These are phyloP conservation scores for Yamadazyma phyllophila DNA, from an alignment of 805 yeast species.

Conservation along the genomic window DNA sequence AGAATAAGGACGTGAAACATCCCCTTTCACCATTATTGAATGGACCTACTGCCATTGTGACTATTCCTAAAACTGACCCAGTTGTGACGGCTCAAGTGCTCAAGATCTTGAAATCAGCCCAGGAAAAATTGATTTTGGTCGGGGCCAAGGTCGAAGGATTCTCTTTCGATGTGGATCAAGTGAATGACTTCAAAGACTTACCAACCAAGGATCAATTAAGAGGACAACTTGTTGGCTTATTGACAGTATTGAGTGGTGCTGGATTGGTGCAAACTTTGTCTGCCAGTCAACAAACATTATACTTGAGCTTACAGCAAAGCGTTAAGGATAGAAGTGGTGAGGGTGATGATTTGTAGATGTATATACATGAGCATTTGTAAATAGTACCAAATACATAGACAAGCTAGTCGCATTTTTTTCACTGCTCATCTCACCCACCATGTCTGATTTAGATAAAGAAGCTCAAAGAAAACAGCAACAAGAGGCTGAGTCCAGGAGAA, in stretches of 20 bases:
- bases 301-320: conserved; percentile 65
- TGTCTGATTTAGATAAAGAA: conserved; percentile 13
- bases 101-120: conserved; percentile 57
- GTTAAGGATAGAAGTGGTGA: conserved; percentile 7
- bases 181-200: conserved; percentile 66
- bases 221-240: conserved; percentile 76
- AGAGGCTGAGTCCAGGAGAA: conserved; percentile 42
- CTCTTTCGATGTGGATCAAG: conserved; percentile 48
- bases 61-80: conserved; percentile 73
- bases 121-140: conserved; percentile 73
- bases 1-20: conserved; percentile 49
- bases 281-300: conserved; percentile 62
- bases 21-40: conserved; percentile 67
- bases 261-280: conserved; percentile 82
- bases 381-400: not conserved
- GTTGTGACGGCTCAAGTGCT: conserved; percentile 57
- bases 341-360: not conserved
- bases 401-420: conserved; percentile 1
- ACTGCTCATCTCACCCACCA: conserved; percentile 5
- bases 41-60: conserved; percentile 85
- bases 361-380: conserved; percentile 1
- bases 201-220: conserved; percentile 72
- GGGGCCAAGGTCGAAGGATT: conserved; percentile 81
- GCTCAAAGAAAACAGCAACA: conserved; percentile 19
- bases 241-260: conserved; percentile 84